Percentiles rank a stretch among this genome's conserved stretches.
These are phyloP conservation scores for Ustilago loliicola DNA, from an alignment of 1,284 basidiomycete genomes.

Conservation along the genomic window DNA sequence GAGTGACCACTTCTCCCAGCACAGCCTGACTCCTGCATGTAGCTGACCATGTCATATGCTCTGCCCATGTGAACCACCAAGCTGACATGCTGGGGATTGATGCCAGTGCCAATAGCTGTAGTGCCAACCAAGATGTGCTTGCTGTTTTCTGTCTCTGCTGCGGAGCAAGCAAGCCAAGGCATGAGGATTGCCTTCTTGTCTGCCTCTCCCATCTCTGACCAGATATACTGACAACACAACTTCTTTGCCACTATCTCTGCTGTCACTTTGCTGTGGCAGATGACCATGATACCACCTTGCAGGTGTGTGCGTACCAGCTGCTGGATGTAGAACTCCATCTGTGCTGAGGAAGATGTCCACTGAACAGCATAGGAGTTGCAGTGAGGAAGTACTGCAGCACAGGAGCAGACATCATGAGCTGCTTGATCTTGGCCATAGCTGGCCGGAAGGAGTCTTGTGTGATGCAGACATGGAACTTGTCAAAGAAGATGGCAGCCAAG, in stretches of 20 bases:
- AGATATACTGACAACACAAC: no score
- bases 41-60: constrained; percentile 7
- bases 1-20: neutral
- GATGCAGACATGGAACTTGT: constrained; percentile 10
- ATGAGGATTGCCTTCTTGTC: neutral
- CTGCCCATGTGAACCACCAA: constrained; percentile 1
- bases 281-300: no score
- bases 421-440: neutral
- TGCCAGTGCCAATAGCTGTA: constrained; percentile 9
- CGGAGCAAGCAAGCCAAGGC: neutral
- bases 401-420: neutral
- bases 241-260: no score
- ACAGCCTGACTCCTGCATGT: no score
- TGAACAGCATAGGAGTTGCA: constrained; percentile 4
- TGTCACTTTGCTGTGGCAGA: no score
- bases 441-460: neutral
- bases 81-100: constrained; percentile 3
- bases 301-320: neutral
- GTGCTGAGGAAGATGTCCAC: neutral
- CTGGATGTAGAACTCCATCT: constrained; percentile 2
- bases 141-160: no score
- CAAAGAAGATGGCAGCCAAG: constrained; percentile 14
- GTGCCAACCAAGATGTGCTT: no score
- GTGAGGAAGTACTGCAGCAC: constrained; percentile 12
- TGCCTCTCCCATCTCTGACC: no score